Percentiles rank a stretch among this genome's conserved stretches.
phyloP scores from a whole-genome alignment of 2,329 filamentous ascomycete genomes.

The Colletotrichum sp. region DNA sequence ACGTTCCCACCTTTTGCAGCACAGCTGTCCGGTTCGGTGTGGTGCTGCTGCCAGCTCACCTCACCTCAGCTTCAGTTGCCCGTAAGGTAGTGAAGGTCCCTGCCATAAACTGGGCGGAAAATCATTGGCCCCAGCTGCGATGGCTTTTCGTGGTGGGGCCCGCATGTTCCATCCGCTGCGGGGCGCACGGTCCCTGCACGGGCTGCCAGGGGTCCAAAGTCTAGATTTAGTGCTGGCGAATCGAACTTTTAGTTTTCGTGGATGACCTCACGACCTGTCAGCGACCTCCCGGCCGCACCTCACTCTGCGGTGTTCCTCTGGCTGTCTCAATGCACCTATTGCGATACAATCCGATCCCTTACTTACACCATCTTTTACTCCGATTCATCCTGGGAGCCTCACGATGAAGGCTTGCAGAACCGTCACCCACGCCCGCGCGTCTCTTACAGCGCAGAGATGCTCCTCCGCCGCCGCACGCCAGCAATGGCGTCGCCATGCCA shows the following conservation, averaged over 20 bases:
- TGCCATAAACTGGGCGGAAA: conserved; percentile 12
- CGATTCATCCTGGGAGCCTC: neutral
- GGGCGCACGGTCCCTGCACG: conserved; percentile 12
- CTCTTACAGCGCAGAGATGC: conserved; percentile 16
- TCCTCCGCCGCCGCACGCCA: conserved; percentile 4
- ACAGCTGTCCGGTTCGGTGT: neutral
- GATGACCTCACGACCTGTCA: conserved; percentile 24
- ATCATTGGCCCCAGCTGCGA: conserved; percentile 17
- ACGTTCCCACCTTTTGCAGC: neutral
- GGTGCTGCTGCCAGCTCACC: neutral
- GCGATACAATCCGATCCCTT: neutral
- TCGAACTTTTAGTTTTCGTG: conserved; percentile 21
- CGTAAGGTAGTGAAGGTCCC: neutral
- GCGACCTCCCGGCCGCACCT: conserved; percentile 6
- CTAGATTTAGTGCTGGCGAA: conserved; percentile 18
- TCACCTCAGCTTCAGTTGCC: neutral
- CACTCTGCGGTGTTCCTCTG: neutral
- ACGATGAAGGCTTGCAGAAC: conserved; percentile 17
- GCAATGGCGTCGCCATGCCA: conserved; percentile 5
- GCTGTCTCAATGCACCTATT: neutral
- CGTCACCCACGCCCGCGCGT: conserved; percentile 6
- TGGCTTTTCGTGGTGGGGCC: neutral
- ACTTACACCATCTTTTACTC: neutral
- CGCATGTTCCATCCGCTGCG: conserved; percentile 1
- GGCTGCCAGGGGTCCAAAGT: conserved; percentile 10